Conservation (phyloP, 2,329 filamentous ascomycete genomes). For the Penicillium sp. region DNA sequence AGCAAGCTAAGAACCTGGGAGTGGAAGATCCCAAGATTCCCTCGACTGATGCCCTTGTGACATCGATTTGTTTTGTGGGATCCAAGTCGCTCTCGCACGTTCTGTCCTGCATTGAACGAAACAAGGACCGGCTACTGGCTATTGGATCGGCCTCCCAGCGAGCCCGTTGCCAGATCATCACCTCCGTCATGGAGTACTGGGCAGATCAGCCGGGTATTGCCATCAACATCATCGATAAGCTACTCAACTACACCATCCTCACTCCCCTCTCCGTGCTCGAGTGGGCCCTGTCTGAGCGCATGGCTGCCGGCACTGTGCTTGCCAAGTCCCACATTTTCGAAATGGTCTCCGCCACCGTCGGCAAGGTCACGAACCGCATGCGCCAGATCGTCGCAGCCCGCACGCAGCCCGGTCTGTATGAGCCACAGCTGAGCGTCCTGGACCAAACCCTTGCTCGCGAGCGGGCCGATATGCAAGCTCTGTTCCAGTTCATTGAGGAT, state of each 20-base stretch:
- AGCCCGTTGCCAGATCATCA: constrained; percentile 81
- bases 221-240: constrained; percentile 88
- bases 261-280: constrained; percentile 79
- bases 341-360: constrained; percentile 79
- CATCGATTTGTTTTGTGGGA: constrained; percentile 85
- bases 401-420: constrained; percentile 52
- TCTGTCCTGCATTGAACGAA: constrained; percentile 89
- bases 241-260: constrained; percentile 94
- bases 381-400: constrained; percentile 68
- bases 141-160: constrained; percentile 69
- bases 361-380: constrained; percentile 82
- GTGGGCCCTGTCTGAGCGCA: constrained; percentile 72
- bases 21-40: constrained; percentile 69
- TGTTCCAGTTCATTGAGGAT: constrained; percentile 79
- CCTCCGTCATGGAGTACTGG: constrained; percentile 90
- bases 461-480: constrained; percentile 65
- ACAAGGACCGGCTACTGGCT: constrained; percentile 78
- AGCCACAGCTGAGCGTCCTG: constrained; percentile 53
- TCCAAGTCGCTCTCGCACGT: constrained; percentile 96
- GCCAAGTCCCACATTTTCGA: constrained; percentile 77
- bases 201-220: constrained; percentile 84
- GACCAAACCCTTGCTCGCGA: constrained; percentile 66
- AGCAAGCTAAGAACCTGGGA: constrained; percentile 64
- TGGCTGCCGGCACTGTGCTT: constrained; percentile 62
- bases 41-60: constrained; percentile 92